Evolutionary conservation across 768 basidiomycete genomes (phyloP).

Genomic region (Russula earlei): DNA sequence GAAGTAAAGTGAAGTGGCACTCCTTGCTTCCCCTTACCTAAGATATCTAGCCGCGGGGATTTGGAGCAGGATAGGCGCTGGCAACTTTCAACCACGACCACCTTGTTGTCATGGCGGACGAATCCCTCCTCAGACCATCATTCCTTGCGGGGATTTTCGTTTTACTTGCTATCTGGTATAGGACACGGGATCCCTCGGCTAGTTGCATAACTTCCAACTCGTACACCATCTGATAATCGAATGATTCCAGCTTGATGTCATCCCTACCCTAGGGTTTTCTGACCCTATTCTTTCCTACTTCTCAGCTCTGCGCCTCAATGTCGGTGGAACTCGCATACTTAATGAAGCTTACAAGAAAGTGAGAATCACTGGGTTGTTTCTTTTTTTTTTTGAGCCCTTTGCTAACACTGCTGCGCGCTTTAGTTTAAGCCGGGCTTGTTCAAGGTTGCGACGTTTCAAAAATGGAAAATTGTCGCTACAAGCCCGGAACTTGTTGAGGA

Average conservation of each 20-base stretch:
- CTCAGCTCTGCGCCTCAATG: constrained; percentile 23
- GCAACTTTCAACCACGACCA: too few species aligned
- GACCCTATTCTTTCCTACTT: constrained; percentile 12
- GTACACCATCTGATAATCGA: not conserved
- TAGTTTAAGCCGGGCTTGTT: not conserved
- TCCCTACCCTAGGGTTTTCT: constrained; percentile 14
- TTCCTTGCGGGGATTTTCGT: not conserved
- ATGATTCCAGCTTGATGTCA: constrained; percentile 1
- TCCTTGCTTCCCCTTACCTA: too few species aligned
- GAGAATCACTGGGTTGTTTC: too few species aligned
- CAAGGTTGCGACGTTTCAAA: not conserved
- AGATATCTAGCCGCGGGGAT: too few species aligned
- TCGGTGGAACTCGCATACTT: constrained; percentile 23
- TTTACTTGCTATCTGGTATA: not conserved
- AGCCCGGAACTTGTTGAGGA: not conserved
- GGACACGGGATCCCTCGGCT: constrained; percentile 1
- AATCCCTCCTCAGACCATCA: not conserved
- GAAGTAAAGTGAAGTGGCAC: too few species aligned
- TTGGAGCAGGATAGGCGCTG: too few species aligned
- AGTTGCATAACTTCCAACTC: too few species aligned
- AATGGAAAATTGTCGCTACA: not conserved
- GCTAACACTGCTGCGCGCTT: too few species aligned
- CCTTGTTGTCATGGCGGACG: constrained; percentile 7
- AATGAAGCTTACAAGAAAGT: constrained; percentile 30
- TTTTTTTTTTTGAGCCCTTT: not conserved